These are phyloP conservation scores for Sparassis latifolia DNA, from an alignment of 1,284 basidiomycete genomes.

Conservation along the genomic window DNA sequence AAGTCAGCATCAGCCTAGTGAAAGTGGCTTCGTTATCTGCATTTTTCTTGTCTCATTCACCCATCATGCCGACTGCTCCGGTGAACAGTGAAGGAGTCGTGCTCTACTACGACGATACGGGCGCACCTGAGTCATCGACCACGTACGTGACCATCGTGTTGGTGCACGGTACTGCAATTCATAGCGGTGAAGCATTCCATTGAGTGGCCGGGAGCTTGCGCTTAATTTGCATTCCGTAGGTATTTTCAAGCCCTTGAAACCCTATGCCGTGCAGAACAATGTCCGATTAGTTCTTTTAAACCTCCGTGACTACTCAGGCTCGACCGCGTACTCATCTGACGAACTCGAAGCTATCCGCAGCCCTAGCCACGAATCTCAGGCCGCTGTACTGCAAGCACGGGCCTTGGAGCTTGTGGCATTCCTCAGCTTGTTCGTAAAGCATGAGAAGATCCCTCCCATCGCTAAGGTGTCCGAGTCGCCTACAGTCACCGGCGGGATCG, in stretches of 20 bases:
- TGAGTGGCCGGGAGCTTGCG: neutral
- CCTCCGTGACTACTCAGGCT: conserved; percentile 18
- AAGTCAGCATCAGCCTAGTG: too few species aligned
- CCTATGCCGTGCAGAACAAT: conserved; percentile 9
- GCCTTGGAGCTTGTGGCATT: conserved; percentile 6
- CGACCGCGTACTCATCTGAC: conserved; percentile 10
- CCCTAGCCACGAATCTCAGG: conserved; percentile 2
- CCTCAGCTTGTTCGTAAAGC: conserved; percentile 7
- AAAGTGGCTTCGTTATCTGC: too few species aligned
- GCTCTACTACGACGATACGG: neutral
- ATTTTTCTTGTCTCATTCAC: too few species aligned
- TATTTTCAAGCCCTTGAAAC: conserved; percentile 11
- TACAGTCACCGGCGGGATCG: conserved; percentile 4
- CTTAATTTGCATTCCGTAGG: neutral
- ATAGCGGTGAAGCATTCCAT: neutral
- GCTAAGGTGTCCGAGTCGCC: neutral
- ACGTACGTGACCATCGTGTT: neutral
- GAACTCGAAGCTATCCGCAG: conserved; percentile 11
- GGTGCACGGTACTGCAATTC: neutral
- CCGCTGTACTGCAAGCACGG: conserved; percentile 4
- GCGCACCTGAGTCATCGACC: neutral
- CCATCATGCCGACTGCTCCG: neutral
- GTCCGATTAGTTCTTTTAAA: conserved; percentile 17
- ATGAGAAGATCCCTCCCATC: conserved; percentile 5
- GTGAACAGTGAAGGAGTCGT: neutral